These are phyloP conservation scores for Hypoxylon sp. DNA, from an alignment of 2,329 filamentous ascomycete genomes.

Conservation along the genomic window DNA sequence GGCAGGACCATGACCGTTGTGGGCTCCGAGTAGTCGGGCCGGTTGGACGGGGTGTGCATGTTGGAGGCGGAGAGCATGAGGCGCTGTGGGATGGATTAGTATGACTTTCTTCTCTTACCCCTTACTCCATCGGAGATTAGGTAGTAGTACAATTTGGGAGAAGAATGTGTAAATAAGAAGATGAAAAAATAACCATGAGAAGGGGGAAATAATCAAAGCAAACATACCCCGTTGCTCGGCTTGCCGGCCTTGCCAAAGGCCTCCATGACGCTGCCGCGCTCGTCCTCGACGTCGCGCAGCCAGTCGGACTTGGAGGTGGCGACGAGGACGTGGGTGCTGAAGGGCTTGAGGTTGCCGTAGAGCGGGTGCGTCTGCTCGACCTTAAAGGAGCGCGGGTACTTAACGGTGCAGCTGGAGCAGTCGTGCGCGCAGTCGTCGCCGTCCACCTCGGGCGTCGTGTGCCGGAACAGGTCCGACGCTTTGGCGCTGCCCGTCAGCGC, in stretches of 20 bases:
- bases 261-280: conserved; percentile 85
- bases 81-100: conserved; percentile 58
- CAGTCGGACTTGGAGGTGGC: conserved; percentile 97
- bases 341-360: conserved; percentile 86
- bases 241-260: conserved; percentile 67
- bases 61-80: conserved; percentile 93
- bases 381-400: conserved; percentile 75
- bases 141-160: too few species aligned
- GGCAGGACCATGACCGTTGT: conserved; percentile 87
- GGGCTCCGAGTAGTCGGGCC: conserved; percentile 68
- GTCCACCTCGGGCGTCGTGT: conserved; percentile 77
- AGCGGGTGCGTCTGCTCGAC: conserved; percentile 80
- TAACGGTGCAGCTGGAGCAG: conserved; percentile 80
- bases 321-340: conserved; percentile 88
- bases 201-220: conserved; percentile 3
- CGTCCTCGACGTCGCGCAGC: conserved; percentile 87
- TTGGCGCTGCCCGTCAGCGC: conserved; percentile 41
- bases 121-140: not conserved
- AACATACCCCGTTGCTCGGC: conserved; percentile 73
- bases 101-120: too few species aligned
- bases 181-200: too few species aligned
- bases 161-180: too few species aligned
- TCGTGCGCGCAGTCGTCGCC: conserved; percentile 90
- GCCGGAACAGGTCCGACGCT: conserved; percentile 69
- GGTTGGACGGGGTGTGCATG: conserved; percentile 79